Evolutionary conservation across 1,284 basidiomycete species (phyloP).

Genomic region (Apiotrichum porosum): DNA sequence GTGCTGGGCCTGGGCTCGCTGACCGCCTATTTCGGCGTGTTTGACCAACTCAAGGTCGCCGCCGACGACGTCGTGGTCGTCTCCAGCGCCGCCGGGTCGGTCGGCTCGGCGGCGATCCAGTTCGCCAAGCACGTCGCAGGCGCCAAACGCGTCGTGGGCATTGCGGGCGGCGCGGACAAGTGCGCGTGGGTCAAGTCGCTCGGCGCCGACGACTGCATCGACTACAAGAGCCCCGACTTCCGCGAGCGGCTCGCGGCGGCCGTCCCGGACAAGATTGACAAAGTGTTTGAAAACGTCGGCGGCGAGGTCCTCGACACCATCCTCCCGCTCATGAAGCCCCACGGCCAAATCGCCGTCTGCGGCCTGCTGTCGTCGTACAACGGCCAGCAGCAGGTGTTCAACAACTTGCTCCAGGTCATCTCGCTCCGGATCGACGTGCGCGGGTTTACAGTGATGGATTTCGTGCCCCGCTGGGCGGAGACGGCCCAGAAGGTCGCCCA

Average conservation of each 20-base stretch:
- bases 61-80: constrained; percentile 34
- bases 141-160: constrained; percentile 43
- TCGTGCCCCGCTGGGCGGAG: too few relatives aligned
- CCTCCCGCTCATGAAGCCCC: constrained; percentile 38
- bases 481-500: constrained; percentile 5
- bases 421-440: too few relatives aligned
- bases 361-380: constrained; percentile 22
- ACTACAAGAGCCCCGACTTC: constrained; percentile 27
- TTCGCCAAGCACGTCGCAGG: constrained; percentile 36
- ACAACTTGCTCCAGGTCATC: constrained; percentile 14
- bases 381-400: constrained; percentile 23
- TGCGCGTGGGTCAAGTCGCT: constrained; percentile 41
- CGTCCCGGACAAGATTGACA: constrained; percentile 11
- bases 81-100: constrained; percentile 36
- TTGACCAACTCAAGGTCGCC: constrained; percentile 31
- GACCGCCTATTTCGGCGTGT: constrained; percentile 30
- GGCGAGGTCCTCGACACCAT: constrained; percentile 39
- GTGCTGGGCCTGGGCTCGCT: constrained; percentile 13
- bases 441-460: too few relatives aligned
- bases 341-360: constrained; percentile 46
- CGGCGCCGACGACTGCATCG: constrained; percentile 48
- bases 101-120: constrained; percentile 23
- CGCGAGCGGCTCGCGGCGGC: constrained; percentile 29
- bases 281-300: constrained; percentile 39
- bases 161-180: constrained; percentile 49